Evolutionary conservation across 2,329 filamentous ascomycete genomes (phyloP), one percentile per base, ranked within the genome.

Genomic region (Fusarium pseudograminearum): DNA sequence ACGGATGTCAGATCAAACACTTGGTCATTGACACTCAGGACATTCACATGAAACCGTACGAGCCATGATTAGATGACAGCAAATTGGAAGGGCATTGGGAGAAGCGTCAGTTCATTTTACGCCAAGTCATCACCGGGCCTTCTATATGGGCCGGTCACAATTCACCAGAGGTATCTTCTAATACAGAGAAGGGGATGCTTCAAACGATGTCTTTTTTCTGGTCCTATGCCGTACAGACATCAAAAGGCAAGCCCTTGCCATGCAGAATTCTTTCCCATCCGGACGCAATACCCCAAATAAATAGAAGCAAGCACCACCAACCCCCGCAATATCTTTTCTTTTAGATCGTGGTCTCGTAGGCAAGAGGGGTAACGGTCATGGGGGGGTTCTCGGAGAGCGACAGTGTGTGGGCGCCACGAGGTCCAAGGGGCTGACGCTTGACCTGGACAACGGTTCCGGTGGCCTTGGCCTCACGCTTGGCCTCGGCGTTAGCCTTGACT

Each of bases 311-410:
- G 74, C 75, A 72, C 76, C 76, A 74, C 74, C 69, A 67, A 68
- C 62, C 68, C 72, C 57, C 65, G 67, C 59, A 65, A 62, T 68
- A 74, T 71, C 69, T 72, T 76, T 69, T 77, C 55, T 71, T 80
- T 90, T 96, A 99, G 84, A 99, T 98, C 81, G 93, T 95, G 79
- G 96, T 99, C 89, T 98, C 96, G 90, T 98, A 99, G 80, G 96
- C 85, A 78, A 98, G 89, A 77, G 95, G 94, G 71, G 90, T 90
- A 79, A 98, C 90, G 77, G 92, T 98, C 90, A 98, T 93, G 73
- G 94, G 93, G 82, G 90, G 87, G 87, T 93, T 93, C 81, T 93
- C 91, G 85, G 90, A 90, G 78, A 90, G 85, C 78, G 89, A 91
- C 81, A 98, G 89, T 73, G 90, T 94, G 82, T 89, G 88, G 74